Base-by-base conservation (phyloP, 306 rosid genomes). In the Prunus armeniaca region DNA sequence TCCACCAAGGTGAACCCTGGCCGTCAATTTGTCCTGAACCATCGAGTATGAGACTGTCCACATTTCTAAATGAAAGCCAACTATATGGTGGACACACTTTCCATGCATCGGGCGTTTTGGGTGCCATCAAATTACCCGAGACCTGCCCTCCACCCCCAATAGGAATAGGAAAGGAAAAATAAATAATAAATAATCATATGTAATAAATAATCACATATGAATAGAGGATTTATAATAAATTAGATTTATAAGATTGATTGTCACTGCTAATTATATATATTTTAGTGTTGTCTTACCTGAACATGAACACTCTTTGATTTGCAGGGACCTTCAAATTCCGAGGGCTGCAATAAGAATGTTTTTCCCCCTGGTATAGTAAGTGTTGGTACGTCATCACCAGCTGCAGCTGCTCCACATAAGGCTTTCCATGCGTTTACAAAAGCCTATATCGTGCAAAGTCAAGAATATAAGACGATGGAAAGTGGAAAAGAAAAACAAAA, bases 21-120 rank as follows among this genome's bases (percentile, higher is more conserved):
- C 75, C 82, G 24, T 79, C 41, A 50, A 79, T 54, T 11, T 20
- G 6, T 55, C 82, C 82, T 66, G 27, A 11, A 20, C 82, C 82
- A 65, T 72, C 20, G 2, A 79, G 0, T 4, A 3, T 65, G 27
- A 79, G 62, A 46, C 55, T 54, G 13, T 12, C 52, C 13, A 73
- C 19, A 7, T 47, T 25, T 10, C 5, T 0, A 71, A 79, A 79
- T 62, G 20, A 25, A 9, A 79, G 12, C 82, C 78, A 79, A 24
- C 9, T 13, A 4, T 34, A 5, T 34, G 1, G 4, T 9, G 19
- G 11, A 11, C 76, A 41, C n/a, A 19, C 63, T 20, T 41, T 12
- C 78, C 78, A 79, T 55, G 51, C 52, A 55, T 34, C 81, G 38
- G 8, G 47, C 18, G 22, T 67, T 7, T 38, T 73, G 17, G 82